phyloP scores from a whole-genome alignment of 176 grass and related monocot genomes.

The Paspalum notatum region DNA sequence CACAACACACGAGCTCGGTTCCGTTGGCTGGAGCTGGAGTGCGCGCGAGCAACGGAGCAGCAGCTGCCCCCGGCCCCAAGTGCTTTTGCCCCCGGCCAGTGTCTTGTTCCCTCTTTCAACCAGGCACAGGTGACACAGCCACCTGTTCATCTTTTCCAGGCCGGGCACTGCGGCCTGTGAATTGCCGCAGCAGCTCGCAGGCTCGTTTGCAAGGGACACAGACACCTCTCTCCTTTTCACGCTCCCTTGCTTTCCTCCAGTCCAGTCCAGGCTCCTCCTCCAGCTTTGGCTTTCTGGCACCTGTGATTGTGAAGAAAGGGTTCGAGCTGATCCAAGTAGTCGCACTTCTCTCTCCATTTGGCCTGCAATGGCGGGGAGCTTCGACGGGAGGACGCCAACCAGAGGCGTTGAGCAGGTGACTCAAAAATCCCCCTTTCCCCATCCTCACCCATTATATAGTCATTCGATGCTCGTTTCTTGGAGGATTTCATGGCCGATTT shows the following conservation, averaged over 20 bases:
- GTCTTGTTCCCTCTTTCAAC: constrained; percentile 41
- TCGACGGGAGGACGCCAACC: constrained; percentile 62
- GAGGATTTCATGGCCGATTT: background rate
- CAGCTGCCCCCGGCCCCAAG: too few species aligned
- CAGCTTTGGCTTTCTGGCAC: constrained; percentile 22
- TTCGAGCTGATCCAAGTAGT: constrained; percentile 4
- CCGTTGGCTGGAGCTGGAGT: background rate
- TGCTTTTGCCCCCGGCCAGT: too few species aligned
- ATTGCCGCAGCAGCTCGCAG: background rate
- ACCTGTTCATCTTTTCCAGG: constrained; percentile 48
- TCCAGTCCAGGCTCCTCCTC: constrained; percentile 32
- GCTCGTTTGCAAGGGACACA: constrained; percentile 5
- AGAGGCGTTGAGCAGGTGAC: constrained; percentile 78
- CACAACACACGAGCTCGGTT: constrained; percentile 21
- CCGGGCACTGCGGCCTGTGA: constrained; percentile 7
- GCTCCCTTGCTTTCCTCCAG: constrained; percentile 35
- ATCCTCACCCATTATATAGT: background rate
- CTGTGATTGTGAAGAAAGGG: background rate
- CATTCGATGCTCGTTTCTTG: background rate
- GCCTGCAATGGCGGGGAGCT: constrained; percentile 66
- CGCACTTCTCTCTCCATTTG: background rate
- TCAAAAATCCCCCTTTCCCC: background rate
- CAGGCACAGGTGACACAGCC: constrained; percentile 50
- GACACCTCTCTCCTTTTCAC: constrained; percentile 17
- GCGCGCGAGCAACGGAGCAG: background rate